Conservation (phyloP, 2,329 filamentous ascomycete species). For the Phialophora macrospora region DNA sequence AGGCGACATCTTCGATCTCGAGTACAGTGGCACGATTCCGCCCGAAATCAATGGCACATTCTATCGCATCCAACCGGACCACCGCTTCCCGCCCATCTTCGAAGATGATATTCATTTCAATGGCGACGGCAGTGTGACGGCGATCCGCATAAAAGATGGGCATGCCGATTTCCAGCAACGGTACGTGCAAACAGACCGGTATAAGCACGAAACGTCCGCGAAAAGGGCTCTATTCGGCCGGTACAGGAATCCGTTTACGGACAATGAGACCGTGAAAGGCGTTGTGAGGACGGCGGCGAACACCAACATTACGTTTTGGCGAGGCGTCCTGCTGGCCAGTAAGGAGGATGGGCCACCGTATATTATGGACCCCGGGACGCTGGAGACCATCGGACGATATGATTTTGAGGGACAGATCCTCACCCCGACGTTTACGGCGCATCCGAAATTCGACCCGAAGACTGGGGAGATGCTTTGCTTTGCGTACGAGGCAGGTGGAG, state of each 20-base stretch:
- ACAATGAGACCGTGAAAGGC: conserved; percentile 55
- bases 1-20: conserved; percentile 41
- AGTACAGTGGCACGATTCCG: conserved; percentile 49
- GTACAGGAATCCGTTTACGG: conserved; percentile 64
- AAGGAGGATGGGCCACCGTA: conserved; percentile 60
- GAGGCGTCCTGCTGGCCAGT: conserved; percentile 51
- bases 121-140: conserved; percentile 52
- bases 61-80: conserved; percentile 52
- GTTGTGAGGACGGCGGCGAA: conserved; percentile 63
- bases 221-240: conserved; percentile 56
- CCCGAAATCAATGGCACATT: conserved; percentile 53
- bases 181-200: conserved; percentile 52
- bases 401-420: conserved; percentile 58
- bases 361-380: conserved; percentile 54
- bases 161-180: conserved; percentile 51
- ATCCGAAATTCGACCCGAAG: conserved; percentile 59
- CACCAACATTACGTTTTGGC: conserved; percentile 64
- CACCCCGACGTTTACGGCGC: conserved; percentile 57
- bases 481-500: conserved; percentile 56
- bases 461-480: conserved; percentile 60
- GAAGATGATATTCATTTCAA: conserved; percentile 60
- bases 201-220: conserved; percentile 47
- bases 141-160: conserved; percentile 50
- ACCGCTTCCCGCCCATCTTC: conserved; percentile 60
- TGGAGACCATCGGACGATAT: conserved; percentile 55